Evolutionary conservation across 2,329 filamentous ascomycete genomes (phyloP).

Genomic region (Gnomoniopsis sp.): DNA sequence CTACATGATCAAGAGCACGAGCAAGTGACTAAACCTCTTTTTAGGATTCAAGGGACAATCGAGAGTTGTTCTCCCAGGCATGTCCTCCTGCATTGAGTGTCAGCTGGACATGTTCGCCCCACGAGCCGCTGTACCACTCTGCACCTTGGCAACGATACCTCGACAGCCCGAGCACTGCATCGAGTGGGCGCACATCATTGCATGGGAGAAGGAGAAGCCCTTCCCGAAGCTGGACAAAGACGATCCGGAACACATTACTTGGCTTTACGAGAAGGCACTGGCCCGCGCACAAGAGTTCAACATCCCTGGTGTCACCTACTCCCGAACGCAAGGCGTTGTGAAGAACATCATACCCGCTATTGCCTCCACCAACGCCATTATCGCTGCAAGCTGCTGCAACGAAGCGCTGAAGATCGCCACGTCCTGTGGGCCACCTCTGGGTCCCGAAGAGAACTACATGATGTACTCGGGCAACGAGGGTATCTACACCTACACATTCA

Average conservation of each 20-base stretch:
- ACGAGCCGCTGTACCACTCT: conserved; percentile 93
- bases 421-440: conserved; percentile 74
- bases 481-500: conserved; percentile 96
- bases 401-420: conserved; percentile 95
- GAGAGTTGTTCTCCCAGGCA: conserved; percentile 83
- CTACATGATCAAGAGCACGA: background rate
- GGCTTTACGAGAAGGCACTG: conserved; percentile 86
- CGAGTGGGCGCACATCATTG: conserved; percentile 98
- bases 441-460: conserved; percentile 87
- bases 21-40: conserved; percentile 3
- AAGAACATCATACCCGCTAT: conserved; percentile 99
- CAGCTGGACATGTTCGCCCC: conserved; percentile 98
- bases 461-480: conserved; percentile 97
- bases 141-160: conserved; percentile 93
- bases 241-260: conserved; percentile 94
- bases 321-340: conserved; percentile 92
- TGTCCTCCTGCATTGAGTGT: conserved; percentile 96
- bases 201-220: conserved; percentile 84
- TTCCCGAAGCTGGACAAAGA: conserved; percentile 90
- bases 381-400: conserved; percentile 93
- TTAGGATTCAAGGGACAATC: conserved; percentile 93
- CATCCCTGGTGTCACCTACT: conserved; percentile 90
- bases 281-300: conserved; percentile 81
- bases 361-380: conserved; percentile 94
- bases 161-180: conserved; percentile 97